phyloP scores from a whole-genome alignment of 139 green algal species.

The Nannochloris sp. region DNA sequence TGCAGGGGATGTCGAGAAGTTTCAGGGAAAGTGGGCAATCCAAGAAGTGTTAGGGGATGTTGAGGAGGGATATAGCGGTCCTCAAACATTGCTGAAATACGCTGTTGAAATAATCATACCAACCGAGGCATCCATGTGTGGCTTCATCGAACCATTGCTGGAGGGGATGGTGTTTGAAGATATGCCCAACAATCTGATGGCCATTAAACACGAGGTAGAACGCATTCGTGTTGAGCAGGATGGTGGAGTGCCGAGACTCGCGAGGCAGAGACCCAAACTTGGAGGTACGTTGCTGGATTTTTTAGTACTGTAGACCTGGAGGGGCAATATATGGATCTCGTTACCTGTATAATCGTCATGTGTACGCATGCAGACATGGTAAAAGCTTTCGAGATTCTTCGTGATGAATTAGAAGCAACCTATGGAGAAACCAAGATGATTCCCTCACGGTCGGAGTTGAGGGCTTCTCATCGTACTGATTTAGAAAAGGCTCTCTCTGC shows the following conservation, averaged over 20 bases:
- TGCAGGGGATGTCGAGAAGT: conserved; percentile 37
- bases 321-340: background rate
- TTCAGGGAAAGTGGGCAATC: conserved; percentile 59
- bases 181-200: conserved; percentile 40
- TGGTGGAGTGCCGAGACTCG: background rate
- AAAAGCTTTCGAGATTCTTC: conserved; percentile 30
- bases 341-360: conserved; percentile 4
- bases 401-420: conserved; percentile 30
- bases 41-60: conserved; percentile 6
- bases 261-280: conserved; percentile 1
- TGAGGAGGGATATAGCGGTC: background rate
- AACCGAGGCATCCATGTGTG: conserved; percentile 15
- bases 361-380: conserved; percentile 23
- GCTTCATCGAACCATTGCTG: conserved; percentile 45
- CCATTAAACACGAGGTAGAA: conserved; percentile 42
- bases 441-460: conserved; percentile 27
- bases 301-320: background rate
- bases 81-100: conserved; percentile 47
- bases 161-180: conserved; percentile 51
- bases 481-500: conserved; percentile 42
- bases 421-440: conserved; percentile 28
- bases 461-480: conserved; percentile 26
- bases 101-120: conserved; percentile 48
- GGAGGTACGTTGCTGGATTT: background rate
- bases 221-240: background rate